A percentile compares a stretch with the other conserved stretches of the same genome.
phyloP scores from a whole-genome alignment of 2,329 filamentous ascomycete genomes.

The Colletotrichum tabaci region DNA sequence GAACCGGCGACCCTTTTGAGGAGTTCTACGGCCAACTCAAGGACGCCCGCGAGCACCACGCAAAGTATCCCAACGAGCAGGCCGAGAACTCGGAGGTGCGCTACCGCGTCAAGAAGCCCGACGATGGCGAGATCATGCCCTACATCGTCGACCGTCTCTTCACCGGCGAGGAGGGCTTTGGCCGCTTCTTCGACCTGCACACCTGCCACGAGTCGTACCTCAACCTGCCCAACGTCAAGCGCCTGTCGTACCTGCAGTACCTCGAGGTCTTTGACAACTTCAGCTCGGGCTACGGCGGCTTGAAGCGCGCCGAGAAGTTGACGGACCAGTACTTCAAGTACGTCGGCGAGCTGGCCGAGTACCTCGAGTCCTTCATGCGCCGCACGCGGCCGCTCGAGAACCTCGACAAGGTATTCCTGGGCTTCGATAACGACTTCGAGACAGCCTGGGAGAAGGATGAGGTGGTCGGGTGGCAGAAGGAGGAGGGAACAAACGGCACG shows the following conservation, averaged over 20 bases:
- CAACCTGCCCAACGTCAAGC: conserved; percentile 89
- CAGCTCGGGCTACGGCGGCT: conserved; percentile 77
- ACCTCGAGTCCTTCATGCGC: conserved; percentile 90
- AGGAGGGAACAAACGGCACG: conserved; percentile 58
- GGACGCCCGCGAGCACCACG: conserved; percentile 88
- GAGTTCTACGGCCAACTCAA: conserved; percentile 91
- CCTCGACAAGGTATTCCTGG: conserved; percentile 80
- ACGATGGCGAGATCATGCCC: conserved; percentile 73
- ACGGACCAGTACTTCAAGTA: conserved; percentile 96
- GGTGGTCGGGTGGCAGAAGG: conserved; percentile 82
- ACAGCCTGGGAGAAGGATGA: conserved; percentile 85
- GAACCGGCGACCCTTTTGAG: conserved; percentile 88
- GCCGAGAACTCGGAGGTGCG: conserved; percentile 95
- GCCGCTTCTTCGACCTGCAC: conserved; percentile 92
- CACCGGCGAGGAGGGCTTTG: conserved; percentile 94
- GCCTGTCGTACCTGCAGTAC: conserved; percentile 92
- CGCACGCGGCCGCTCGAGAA: conserved; percentile 90
- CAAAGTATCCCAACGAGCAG: conserved; percentile 92
- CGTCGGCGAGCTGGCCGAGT: conserved; percentile 82
- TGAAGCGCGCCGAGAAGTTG: conserved; percentile 87
- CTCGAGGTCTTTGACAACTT: conserved; percentile 93
- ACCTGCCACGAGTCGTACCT: conserved; percentile 88
- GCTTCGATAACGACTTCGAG: conserved; percentile 88
- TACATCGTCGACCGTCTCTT: conserved; percentile 91
- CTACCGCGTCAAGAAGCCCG: conserved; percentile 80